phyloP scores from a whole-genome alignment of 225 moss, liverwort and hornwort genomes.

The Thuidium tamariscinum region DNA sequence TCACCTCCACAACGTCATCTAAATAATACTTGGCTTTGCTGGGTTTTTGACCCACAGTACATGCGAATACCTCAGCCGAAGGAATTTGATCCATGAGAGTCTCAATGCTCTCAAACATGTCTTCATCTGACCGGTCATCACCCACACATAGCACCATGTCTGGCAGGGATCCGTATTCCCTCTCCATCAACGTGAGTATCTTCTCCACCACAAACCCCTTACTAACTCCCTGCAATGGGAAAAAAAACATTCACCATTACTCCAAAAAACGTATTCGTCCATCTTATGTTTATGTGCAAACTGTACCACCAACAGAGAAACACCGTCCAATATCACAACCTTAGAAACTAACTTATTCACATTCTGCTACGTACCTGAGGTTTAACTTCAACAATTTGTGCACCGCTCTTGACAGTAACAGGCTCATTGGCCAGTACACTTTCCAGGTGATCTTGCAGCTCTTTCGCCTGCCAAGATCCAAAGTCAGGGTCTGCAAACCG shows the following conservation, averaged over 20 bases:
- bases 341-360: neutral
- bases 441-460: conserved; percentile 83
- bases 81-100: conserved; percentile 46
- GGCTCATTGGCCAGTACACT: conserved; percentile 86
- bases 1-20: conserved; percentile 75
- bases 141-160: conserved; percentile 82
- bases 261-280: neutral
- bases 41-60: conserved; percentile 90
- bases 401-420: conserved; percentile 82
- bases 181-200: conserved; percentile 48
- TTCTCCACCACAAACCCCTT: conserved; percentile 75
- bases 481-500: conserved; percentile 84
- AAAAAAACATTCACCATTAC: neutral
- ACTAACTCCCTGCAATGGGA: conserved; percentile 65
- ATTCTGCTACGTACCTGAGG: conserved; percentile 52
- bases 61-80: conserved; percentile 70
- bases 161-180: conserved; percentile 38
- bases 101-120: conserved; percentile 82
- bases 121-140: conserved; percentile 86
- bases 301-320: neutral
- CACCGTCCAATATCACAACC: neutral
- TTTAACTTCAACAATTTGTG: conserved; percentile 88
- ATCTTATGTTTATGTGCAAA: neutral
- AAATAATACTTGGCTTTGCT: conserved; percentile 91
- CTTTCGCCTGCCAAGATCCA: conserved; percentile 95